Evolutionary conservation across 2,329 filamentous ascomycete genomes (phyloP).

Genomic region (Claviceps sp.): DNA sequence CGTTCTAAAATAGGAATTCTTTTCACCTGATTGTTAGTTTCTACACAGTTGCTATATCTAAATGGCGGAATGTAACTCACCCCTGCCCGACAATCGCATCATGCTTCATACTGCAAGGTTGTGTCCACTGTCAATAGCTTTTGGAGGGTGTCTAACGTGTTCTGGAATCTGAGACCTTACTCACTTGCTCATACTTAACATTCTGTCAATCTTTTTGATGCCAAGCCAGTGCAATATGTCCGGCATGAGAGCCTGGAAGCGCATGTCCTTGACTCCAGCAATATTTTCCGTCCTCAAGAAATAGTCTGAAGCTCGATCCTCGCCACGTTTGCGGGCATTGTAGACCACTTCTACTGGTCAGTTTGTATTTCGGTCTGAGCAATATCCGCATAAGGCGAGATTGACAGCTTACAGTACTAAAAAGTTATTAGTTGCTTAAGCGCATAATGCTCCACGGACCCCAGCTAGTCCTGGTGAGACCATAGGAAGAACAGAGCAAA

Average conservation of each 20-base stretch:
- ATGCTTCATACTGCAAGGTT: constrained; percentile 63
- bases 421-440: background rate
- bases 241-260: constrained; percentile 96
- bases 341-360: constrained; percentile 39
- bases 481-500: background rate
- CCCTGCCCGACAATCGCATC: constrained; percentile 78
- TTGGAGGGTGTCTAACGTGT: background rate
- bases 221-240: constrained; percentile 97
- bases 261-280: constrained; percentile 91
- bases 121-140: background rate
- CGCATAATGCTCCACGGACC: background rate
- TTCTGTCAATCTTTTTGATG: constrained; percentile 95
- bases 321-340: constrained; percentile 68
- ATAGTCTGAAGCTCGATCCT: constrained; percentile 77
- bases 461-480: no score
- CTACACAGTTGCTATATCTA: background rate
- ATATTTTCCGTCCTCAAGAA: constrained; percentile 98
- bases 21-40: background rate
- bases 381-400: background rate
- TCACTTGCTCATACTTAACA: constrained; percentile 96
- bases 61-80: constrained; percentile 18
- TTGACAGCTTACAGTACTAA: constrained; percentile 31
- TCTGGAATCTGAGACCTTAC: constrained; percentile 17
- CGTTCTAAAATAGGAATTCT: constrained; percentile 78
- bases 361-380: constrained; percentile 7